Evolutionary conservation across 345 rosid species (phyloP).

Genomic region (Moricandia moricandioides): DNA sequence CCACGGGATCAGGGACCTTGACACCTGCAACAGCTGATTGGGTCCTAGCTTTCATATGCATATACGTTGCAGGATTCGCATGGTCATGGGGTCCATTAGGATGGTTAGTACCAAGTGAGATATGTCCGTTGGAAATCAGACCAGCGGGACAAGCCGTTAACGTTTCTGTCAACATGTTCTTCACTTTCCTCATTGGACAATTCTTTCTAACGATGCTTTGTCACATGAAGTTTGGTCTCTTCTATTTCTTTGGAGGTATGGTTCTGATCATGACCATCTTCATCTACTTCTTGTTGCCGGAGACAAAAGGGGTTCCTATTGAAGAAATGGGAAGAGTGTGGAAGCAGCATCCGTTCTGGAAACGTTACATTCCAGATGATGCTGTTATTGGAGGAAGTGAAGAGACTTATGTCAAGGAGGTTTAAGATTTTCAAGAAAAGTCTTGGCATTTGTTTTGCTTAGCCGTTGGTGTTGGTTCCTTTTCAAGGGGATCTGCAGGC

Average conservation of each 20-base stretch:
- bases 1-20: constrained; percentile 35
- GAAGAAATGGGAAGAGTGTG: constrained; percentile 49
- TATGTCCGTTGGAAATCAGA: constrained; percentile 40
- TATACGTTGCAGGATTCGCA: constrained; percentile 40
- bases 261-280: constrained; percentile 39
- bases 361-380: constrained; percentile 31
- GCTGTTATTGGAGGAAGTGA: constrained; percentile 30
- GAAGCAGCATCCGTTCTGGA: constrained; percentile 44
- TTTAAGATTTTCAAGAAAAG: constrained; percentile 8
- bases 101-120: constrained; percentile 43
- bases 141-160: constrained; percentile 42
- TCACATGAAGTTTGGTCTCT: constrained; percentile 48
- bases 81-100: constrained; percentile 47
- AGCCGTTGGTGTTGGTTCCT: constrained; percentile 1
- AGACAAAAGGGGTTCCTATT: constrained; percentile 42
- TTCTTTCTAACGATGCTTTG: constrained; percentile 46
- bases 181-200: constrained; percentile 45
- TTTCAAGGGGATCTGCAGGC: constrained; percentile 19
- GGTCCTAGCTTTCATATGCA: constrained; percentile 38
- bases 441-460: constrained; percentile 20
- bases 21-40: constrained; percentile 31
- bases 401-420: constrained; percentile 32
- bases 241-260: constrained; percentile 44
- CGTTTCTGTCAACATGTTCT: constrained; percentile 46
- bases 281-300: constrained; percentile 42